Evolutionary conservation across 495 filamentous ascomycete genomes (phyloP).

Genomic region (Staphylotrichum tortipilum): DNA sequence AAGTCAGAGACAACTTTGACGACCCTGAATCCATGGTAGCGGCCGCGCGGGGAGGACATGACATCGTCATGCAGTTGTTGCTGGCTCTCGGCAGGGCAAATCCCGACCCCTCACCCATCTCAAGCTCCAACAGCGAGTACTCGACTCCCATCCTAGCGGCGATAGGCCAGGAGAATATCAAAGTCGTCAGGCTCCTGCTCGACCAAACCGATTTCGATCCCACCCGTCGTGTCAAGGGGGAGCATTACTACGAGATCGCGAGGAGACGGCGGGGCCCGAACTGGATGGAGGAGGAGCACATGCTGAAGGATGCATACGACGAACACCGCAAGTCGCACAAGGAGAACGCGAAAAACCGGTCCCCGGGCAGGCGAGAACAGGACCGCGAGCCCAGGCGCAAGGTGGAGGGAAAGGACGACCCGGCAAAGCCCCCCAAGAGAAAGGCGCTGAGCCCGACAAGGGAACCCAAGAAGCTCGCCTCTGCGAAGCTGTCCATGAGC

Average conservation of each 20-base stretch:
- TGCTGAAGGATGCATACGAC: slow-evolving; percentile 73
- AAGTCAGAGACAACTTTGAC: slow-evolving; percentile 57
- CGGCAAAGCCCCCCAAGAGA: slow-evolving; percentile 35
- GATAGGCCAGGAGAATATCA: slow-evolving; percentile 81
- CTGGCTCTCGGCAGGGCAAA: slow-evolving; percentile 72
- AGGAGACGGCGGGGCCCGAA: slow-evolving; percentile 69
- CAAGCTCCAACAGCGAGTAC: slow-evolving; percentile 41
- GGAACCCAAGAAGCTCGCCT: slow-evolving; percentile 30
- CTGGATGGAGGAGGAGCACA: slow-evolving; percentile 82
- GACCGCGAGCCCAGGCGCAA: slow-evolving; percentile 45
- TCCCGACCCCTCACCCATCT: slow-evolving; percentile 63
- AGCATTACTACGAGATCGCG: slow-evolving; percentile 78
- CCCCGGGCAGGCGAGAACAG: slow-evolving; percentile 48
- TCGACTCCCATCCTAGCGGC: slow-evolving; percentile 90
- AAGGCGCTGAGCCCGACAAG: slow-evolving; percentile 41
- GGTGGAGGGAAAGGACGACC: slow-evolving; percentile 37
- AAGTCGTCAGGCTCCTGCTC: slow-evolving; percentile 71
- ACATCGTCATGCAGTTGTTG: slow-evolving; percentile 74
- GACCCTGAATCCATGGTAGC: slow-evolving; percentile 81
- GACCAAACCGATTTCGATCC: slow-evolving; percentile 73
- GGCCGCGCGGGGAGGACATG: slow-evolving; percentile 87
- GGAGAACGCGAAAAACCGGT: slow-evolving; percentile 35
- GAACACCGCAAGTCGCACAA: slow-evolving; percentile 45
- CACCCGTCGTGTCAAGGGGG: slow-evolving; percentile 57
- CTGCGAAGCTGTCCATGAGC: slow-evolving; percentile 31